These are phyloP conservation scores for Tinospora cordifolia DNA, from an alignment of 164 flowering plant species.

Conservation along the genomic window DNA sequence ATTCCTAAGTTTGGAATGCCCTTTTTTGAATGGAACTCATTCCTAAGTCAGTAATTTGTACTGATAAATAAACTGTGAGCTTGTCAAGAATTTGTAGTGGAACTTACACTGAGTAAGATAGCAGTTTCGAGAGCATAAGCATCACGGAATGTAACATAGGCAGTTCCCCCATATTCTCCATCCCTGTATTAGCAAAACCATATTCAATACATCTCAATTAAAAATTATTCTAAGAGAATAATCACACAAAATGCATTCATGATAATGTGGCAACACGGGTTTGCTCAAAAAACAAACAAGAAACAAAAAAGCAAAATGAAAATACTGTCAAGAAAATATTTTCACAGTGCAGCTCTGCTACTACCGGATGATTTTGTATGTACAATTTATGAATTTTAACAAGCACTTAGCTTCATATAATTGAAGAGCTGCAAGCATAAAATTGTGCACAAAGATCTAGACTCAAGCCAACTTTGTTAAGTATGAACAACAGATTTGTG, in stretches of 20 bases:
- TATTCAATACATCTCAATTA: background rate
- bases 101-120: constrained; percentile 73
- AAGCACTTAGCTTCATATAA: background rate
- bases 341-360: background rate
- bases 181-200: constrained; percentile 35
- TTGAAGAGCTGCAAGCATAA: background rate
- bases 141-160: constrained; percentile 73
- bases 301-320: too few relatives aligned
- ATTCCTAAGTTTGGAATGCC: background rate
- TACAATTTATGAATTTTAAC: background rate
- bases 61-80: too few relatives aligned
- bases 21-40: background rate
- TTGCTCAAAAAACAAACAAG: too few relatives aligned
- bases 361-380: background rate
- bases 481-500: too few relatives aligned
- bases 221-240: background rate
- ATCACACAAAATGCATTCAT: background rate
- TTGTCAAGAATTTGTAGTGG: background rate
- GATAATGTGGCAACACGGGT: too few relatives aligned
- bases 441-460: background rate
- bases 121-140: constrained; percentile 75
- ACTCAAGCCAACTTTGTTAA: background rate
- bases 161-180: constrained; percentile 57
- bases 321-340: too few relatives aligned
- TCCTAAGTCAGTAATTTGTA: too few relatives aligned